These are phyloP conservation scores for Salix viminalis DNA, from an alignment of 345 rosid genomes.

Conservation along the genomic window DNA sequence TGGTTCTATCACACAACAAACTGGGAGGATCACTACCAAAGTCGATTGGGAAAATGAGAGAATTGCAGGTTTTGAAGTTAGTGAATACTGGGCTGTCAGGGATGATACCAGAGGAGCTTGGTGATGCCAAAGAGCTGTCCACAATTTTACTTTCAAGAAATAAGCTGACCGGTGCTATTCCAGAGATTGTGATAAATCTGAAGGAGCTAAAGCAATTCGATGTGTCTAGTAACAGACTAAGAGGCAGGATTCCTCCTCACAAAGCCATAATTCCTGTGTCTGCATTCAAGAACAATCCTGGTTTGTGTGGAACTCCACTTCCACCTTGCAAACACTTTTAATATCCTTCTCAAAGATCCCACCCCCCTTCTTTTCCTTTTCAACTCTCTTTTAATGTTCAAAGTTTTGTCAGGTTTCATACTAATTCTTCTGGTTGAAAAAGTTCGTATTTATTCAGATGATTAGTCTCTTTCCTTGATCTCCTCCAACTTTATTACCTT, in stretches of 20 bases:
- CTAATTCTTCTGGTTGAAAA: neutral
- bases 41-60: slow-evolving; percentile 35
- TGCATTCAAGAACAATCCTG: slow-evolving; percentile 38
- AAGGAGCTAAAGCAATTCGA: slow-evolving; percentile 39
- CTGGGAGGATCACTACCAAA: slow-evolving; percentile 45
- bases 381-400: neutral
- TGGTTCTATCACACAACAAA: slow-evolving; percentile 40
- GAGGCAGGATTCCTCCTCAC: slow-evolving; percentile 45
- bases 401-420: neutral
- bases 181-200: slow-evolving; percentile 35
- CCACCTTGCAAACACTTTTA: slow-evolving; percentile 38
- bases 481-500: neutral
- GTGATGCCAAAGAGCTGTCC: slow-evolving; percentile 32
- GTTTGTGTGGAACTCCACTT: slow-evolving; percentile 52
- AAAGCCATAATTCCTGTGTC: slow-evolving; percentile 37
- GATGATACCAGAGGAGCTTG: slow-evolving; percentile 42
- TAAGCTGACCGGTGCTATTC: slow-evolving; percentile 39
- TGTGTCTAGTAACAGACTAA: slow-evolving; percentile 37
- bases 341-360: neutral
- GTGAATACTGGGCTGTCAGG: slow-evolving; percentile 33
- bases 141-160: slow-evolving; percentile 44
- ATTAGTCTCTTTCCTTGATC: neutral
- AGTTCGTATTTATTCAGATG: neutral
- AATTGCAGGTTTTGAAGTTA: slow-evolving; percentile 36
- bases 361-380: neutral